Conservation (phyloP, 495 filamentous ascomycete genomes). For the Penicillium macrosclerotiorum region DNA sequence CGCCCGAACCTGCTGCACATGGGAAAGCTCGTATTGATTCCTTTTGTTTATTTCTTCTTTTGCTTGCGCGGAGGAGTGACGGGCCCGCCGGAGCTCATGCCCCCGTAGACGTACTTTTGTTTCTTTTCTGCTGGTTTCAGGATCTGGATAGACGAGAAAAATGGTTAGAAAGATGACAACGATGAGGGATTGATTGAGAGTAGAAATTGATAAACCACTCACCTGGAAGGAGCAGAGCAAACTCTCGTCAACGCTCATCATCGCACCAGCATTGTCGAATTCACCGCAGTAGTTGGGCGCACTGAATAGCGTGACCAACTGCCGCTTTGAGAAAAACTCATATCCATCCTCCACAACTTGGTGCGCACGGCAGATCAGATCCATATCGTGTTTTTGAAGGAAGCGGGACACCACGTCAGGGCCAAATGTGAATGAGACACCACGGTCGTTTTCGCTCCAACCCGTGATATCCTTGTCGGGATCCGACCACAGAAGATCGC, state of each 20-base stretch:
- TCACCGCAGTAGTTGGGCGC: slow-evolving; percentile 99
- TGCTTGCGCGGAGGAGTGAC: slow-evolving; percentile 89
- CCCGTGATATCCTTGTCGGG: slow-evolving; percentile 99
- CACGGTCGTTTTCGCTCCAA: slow-evolving; percentile 98
- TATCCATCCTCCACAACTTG: slow-evolving; percentile 99
- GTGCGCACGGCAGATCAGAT: slow-evolving; percentile 97
- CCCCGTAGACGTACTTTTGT: slow-evolving; percentile 98
- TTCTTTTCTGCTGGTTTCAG: slow-evolving; percentile 99
- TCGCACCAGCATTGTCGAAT: slow-evolving; percentile 98
- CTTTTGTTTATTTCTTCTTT: slow-evolving; percentile 68
- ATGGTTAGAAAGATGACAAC: not conserved
- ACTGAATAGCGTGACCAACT: slow-evolving; percentile 96
- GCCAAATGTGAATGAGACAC: slow-evolving; percentile 98
- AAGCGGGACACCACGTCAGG: slow-evolving; percentile 99
- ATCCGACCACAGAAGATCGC: slow-evolving; percentile 97
- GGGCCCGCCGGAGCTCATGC: slow-evolving; percentile 81
- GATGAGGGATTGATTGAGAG: not conserved
- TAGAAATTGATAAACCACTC: slow-evolving; percentile 24
- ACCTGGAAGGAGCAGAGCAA: slow-evolving; percentile 99
- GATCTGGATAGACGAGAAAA: slow-evolving; percentile 57
- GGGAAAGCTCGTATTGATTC: slow-evolving; percentile 76
- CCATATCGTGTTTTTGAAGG: slow-evolving; percentile 99
- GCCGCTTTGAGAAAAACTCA: slow-evolving; percentile 98
- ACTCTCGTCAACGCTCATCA: slow-evolving; percentile 99
- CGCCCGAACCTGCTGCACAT: slow-evolving; percentile 94